Evolutionary conservation across 2,329 filamentous ascomycete species (phyloP).

Genomic region (Lizonia empirigonia): DNA sequence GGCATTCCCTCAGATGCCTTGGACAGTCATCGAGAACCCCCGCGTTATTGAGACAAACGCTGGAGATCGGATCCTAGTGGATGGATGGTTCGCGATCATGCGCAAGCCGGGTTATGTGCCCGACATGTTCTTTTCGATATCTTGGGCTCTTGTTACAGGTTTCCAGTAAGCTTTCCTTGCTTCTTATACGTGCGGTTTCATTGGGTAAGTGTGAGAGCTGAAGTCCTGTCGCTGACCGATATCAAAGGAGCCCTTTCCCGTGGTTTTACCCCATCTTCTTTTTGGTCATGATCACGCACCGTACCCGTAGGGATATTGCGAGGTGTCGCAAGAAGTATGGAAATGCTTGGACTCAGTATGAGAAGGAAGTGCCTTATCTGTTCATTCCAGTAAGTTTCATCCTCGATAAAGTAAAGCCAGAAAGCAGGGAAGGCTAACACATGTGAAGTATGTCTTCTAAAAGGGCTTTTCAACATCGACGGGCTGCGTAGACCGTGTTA

Average conservation of each 20-base stretch:
- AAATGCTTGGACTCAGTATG: slow-evolving; percentile 79
- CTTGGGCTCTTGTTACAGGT: slow-evolving; percentile 78
- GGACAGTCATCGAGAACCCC: slow-evolving; percentile 80
- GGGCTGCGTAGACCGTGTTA: too few relatives aligned
- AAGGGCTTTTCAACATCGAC: background rate
- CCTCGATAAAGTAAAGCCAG: background rate
- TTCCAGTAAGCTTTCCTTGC: slow-evolving; percentile 61
- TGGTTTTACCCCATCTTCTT: slow-evolving; percentile 91
- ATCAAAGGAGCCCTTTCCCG: slow-evolving; percentile 64
- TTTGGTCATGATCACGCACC: slow-evolving; percentile 75
- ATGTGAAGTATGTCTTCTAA: slow-evolving; percentile 4
- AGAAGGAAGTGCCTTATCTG: slow-evolving; percentile 76
- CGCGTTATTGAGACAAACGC: slow-evolving; percentile 73
- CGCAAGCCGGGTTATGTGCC: slow-evolving; percentile 82
- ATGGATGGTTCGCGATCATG: slow-evolving; percentile 77
- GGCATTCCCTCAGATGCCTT: slow-evolving; percentile 85
- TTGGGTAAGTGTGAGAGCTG: background rate
- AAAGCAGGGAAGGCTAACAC: background rate
- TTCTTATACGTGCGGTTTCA: background rate
- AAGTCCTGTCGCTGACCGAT: background rate
- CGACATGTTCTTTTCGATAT: slow-evolving; percentile 77
- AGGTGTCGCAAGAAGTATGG: slow-evolving; percentile 78
- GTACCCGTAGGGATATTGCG: slow-evolving; percentile 74
- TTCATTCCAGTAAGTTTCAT: slow-evolving; percentile 68
- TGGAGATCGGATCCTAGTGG: slow-evolving; percentile 76